Conservation (phyloP, 768 basidiomycete species). For the Lentinula raphanica region DNA sequence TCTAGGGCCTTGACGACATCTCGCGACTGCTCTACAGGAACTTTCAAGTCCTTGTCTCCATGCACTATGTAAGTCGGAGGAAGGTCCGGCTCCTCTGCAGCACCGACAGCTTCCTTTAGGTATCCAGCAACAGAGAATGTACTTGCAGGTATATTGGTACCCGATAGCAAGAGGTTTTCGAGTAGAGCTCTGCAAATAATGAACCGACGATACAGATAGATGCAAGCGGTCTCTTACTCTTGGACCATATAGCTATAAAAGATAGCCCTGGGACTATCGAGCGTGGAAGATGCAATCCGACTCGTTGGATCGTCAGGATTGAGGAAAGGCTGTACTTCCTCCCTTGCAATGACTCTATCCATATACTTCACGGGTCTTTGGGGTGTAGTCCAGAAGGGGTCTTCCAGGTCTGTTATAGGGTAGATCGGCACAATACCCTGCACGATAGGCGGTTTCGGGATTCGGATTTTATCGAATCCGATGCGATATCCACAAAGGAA, state of each 20-base stretch:
- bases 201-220: neutral
- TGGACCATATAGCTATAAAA: constrained; percentile 38
- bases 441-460: constrained; percentile 23
- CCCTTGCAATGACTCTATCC: constrained; percentile 23
- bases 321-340: constrained; percentile 26
- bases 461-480: constrained; percentile 27
- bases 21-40: constrained; percentile 27
- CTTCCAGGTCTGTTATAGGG: constrained; percentile 31
- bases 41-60: constrained; percentile 30
- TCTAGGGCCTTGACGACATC: constrained; percentile 27
- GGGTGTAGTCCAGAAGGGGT: constrained; percentile 32
- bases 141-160: constrained; percentile 24
- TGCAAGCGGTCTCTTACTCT: constrained; percentile 23
- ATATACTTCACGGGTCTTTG: constrained; percentile 30
- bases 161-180: constrained; percentile 24
- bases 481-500: constrained; percentile 31
- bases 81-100: constrained; percentile 15
- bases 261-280: constrained; percentile 23
- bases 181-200: constrained; percentile 22
- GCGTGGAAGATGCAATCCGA: constrained; percentile 19
- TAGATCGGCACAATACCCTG: constrained; percentile 30
- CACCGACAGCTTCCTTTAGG: constrained; percentile 13
- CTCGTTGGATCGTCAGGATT: constrained; percentile 18
- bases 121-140: constrained; percentile 25
- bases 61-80: constrained; percentile 33